Evolutionary conservation across 352 stramenopile genomes (phyloP).

Genomic region (Saprolegnia diclina): DNA sequence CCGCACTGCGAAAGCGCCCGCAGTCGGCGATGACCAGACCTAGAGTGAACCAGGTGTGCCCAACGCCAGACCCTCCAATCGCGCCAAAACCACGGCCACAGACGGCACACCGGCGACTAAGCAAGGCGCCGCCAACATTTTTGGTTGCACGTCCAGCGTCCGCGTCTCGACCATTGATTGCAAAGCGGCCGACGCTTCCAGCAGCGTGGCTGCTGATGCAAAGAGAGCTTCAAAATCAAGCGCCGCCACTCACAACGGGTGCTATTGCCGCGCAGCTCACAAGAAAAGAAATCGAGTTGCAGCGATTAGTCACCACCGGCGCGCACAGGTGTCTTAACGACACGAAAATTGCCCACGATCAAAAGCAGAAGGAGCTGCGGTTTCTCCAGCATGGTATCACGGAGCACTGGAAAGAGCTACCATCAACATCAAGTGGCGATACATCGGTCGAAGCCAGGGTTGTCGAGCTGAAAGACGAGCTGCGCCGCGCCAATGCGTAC

Average conservation of each 20-base stretch:
- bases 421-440: neutral
- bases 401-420: constrained; percentile 24
- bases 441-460: constrained; percentile 7
- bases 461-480: constrained; percentile 37
- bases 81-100: neutral
- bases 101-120: neutral
- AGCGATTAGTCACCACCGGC: constrained; percentile 41
- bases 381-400: constrained; percentile 39
- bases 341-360: constrained; percentile 32
- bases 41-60: neutral
- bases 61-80: neutral
- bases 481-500: constrained; percentile 45
- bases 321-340: constrained; percentile 44
- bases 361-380: constrained; percentile 38
- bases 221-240: neutral
- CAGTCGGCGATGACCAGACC: neutral
- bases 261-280: neutral
- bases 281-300: constrained; percentile 48
- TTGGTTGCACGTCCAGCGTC: neutral
- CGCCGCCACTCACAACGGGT: neutral
- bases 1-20: neutral
- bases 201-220: constrained; percentile 16
- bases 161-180: neutral
- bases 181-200: constrained; percentile 3
- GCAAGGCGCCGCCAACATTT: constrained; percentile 4